A percentile compares a stretch with the other conserved stretches of the same genome.
Evolutionary conservation across 306 rosid genomes (phyloP).

Genomic region (Gillenia trifoliata): DNA sequence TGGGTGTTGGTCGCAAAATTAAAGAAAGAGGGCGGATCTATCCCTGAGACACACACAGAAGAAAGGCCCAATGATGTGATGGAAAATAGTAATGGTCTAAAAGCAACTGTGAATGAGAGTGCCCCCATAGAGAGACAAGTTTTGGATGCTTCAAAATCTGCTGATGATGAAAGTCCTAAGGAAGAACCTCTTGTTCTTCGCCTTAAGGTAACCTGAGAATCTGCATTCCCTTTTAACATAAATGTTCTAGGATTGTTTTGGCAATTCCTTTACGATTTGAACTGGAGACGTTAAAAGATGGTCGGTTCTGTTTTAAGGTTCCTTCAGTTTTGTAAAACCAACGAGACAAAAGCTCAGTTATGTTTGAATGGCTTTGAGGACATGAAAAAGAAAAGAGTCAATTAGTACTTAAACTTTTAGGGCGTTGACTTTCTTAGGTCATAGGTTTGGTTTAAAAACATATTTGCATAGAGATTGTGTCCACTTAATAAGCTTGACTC

Average conservation of each 20-base stretch:
- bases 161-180: slow-evolving; percentile 46
- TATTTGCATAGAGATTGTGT: neutral
- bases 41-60: slow-evolving; percentile 52
- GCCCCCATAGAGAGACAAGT: slow-evolving; percentile 40
- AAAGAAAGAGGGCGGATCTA: slow-evolving; percentile 79
- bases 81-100: slow-evolving; percentile 34
- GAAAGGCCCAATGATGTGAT: slow-evolving; percentile 41
- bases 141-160: slow-evolving; percentile 47
- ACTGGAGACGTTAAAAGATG: neutral
- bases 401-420: neutral
- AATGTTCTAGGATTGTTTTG: neutral
- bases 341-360: neutral
- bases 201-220: slow-evolving; percentile 54
- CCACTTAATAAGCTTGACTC: neutral
- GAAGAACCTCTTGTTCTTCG: slow-evolving; percentile 93
- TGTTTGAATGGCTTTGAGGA: neutral
- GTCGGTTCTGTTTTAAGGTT: neutral
- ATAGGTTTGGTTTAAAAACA: neutral
- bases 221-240: neutral
- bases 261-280: neutral
- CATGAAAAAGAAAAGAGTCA: neutral
- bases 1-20: slow-evolving; percentile 99
- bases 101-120: slow-evolving; percentile 33
- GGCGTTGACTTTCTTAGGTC: neutral
- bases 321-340: neutral